Evolutionary conservation across 106 monocot genomes (phyloP), one percentile per base, ranked within the genome.

Genomic region (Allium fistulosum): DNA sequence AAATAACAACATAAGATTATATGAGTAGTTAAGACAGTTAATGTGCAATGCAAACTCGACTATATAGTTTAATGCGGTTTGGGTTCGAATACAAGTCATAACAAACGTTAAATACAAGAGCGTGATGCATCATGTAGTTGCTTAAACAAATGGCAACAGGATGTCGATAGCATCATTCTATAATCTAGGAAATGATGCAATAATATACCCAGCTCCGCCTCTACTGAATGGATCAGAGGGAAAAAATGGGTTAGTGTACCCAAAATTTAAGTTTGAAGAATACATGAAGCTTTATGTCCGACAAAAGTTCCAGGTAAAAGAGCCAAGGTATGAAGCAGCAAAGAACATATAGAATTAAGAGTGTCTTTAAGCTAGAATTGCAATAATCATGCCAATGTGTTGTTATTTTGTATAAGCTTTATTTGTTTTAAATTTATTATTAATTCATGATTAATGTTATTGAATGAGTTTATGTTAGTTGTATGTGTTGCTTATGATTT

Each of bases 161-260:
- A 82, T 92, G 75, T 92, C 88, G 11, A 80, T 92, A 15, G 92
- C 92, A 4, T 82, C 92, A 0, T 92, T 92, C 85, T 92, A 92
- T 83, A 92, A 92, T 69, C 92, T 87, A 1, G 82, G 87, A 48
- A 62, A 73, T 10, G 92, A 88, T 49, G 92, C 92, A 0, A 72
- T 88, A 17, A 92, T 92, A 45, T 73, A 61, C n/a, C 88, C 92
- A 17, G 88, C 85, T 6, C 85, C 76, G 2, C 65, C 18, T 64
- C 65, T 92, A 46, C 48, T 78, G 7, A 65, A 70, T 59, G 51
- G 68, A 62, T 66, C 59, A 26, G 47, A 10, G 7, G 71, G 58
- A 62, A 10, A 56, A 51, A 2, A 59, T n/a, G 46, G 6, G 0
- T 58, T 48, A 28, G 22, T 45, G 7, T 85, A 85, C 57, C 85